Evolutionary conservation across 805 yeast genomes (phyloP).

Genomic region (Kuraishia cidri): DNA sequence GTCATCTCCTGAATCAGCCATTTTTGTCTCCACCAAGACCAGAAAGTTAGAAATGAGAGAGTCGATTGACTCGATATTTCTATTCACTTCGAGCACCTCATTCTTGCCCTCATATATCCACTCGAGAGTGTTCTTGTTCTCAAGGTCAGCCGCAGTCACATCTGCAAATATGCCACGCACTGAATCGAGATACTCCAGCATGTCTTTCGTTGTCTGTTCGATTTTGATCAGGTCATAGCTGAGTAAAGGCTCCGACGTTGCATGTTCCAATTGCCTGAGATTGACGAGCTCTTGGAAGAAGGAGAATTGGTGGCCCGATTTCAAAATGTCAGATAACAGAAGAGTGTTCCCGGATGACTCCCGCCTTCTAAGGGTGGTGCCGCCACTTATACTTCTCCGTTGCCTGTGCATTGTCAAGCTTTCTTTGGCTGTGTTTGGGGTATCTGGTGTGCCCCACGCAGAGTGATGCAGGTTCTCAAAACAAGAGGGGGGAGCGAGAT

Average conservation of each 20-base stretch:
- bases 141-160: conserved; percentile 4
- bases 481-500: too few relatives aligned
- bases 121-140: conserved; percentile 4
- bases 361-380: too few relatives aligned
- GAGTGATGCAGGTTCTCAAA: too few relatives aligned
- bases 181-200: conserved; percentile 12
- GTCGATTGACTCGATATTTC: conserved; percentile 23
- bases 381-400: too few relatives aligned
- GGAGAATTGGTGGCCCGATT: conserved; percentile 5
- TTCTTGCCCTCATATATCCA: conserved; percentile 24
- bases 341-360: too few relatives aligned
- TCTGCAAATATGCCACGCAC: conserved; percentile 4
- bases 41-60: conserved; percentile 22
- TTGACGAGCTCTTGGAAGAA: conserved; percentile 10
- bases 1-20: conserved; percentile 7
- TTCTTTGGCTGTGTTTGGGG: too few relatives aligned
- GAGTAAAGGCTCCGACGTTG: conserved; percentile 5
- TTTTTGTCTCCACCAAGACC: conserved; percentile 21
- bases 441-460: too few relatives aligned
- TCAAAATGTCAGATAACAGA: conserved; percentile 8
- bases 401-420: too few relatives aligned
- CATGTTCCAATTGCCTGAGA: conserved; percentile 9
- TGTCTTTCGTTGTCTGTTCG: conserved; percentile 16
- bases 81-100: conserved; percentile 20
- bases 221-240: conserved; percentile 10